These are phyloP conservation scores for Lactarius pseudohatsudake DNA, from an alignment of 768 basidiomycete species.

Conservation along the genomic window DNA sequence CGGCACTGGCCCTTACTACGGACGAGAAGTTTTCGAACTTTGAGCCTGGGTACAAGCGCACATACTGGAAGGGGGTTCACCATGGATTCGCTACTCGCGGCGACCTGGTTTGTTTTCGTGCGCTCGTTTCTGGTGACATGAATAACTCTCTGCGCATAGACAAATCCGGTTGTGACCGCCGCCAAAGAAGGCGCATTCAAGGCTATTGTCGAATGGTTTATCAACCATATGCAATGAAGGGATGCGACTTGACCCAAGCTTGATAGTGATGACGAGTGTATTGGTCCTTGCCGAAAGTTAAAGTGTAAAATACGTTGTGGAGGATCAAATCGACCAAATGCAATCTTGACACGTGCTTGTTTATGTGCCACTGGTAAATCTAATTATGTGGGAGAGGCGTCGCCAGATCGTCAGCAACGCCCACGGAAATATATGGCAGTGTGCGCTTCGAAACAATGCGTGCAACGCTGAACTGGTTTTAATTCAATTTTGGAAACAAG, in stretches of 20 bases:
- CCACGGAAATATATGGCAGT: background rate
- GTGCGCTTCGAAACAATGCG: background rate
- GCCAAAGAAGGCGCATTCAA: constrained; percentile 46
- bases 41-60: constrained; percentile 40
- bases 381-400: background rate
- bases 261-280: background rate
- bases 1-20: constrained; percentile 36
- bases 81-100: constrained; percentile 50
- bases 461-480: background rate
- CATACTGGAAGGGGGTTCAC: constrained; percentile 39
- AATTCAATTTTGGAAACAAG: background rate
- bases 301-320: background rate
- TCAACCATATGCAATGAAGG: constrained; percentile 33
- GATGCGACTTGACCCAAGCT: background rate
- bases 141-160: constrained; percentile 28
- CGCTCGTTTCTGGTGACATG: background rate
- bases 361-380: background rate
- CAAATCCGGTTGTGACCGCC: constrained; percentile 34
- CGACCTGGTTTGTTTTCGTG: constrained; percentile 30
- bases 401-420: background rate
- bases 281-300: background rate
- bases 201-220: constrained; percentile 39
- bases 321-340: background rate
- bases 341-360: background rate
- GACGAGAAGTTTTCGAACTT: constrained; percentile 43